Base-by-base conservation (phyloP, 2,329 filamentous ascomycete genomes). In the Tympanopsis confertula region DNA sequence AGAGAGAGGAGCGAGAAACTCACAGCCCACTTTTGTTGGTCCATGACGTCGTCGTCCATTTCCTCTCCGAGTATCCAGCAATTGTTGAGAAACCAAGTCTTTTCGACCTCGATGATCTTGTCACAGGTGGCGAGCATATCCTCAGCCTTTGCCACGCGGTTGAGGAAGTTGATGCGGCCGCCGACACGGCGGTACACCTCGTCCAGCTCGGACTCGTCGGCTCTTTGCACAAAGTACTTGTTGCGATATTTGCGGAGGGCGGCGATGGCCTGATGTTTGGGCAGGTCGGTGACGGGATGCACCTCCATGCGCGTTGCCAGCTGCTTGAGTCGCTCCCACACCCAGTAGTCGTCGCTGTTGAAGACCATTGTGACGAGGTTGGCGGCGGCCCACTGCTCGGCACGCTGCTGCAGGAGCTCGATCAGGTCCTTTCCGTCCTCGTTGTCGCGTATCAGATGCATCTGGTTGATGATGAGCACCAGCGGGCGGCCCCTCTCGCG, bases 261-360 rank as follows among this genome's bases (percentile, higher is more conserved):
- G 18, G 67, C 63, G 42, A 94, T 73, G 3, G 91, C 88, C 49
- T 83, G 77, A 10, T 65, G 56, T 55, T 88, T 94, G 37, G 82
- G 76, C 5, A 98, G 66, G 56, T 98, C 91, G 4, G 74, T 71
- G 30, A 98, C 79, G 5, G 86, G 78, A 26, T 94, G 80, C 4
- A 98, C 83, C 52, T 95, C 88, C 86, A 98, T 94, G 35, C 91
- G 78, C 2, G 88, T 94, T 3, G 87, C 86, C 41, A 94, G 81
- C 55, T 86, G 81, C 66, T 95, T 95, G 38, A 98, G 65, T 13
- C 88, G 75, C 57, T 98, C 91, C 51, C 95, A 96, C 1, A 98
- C 84, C 91, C 91, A 98, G 61, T 94, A 98, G 55, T 96, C 91
- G 58, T 98, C 91, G 38, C 80, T 88, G 60, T 95, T 96, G 63